Evolutionary conservation across 2,329 filamentous ascomycete species (phyloP), one percentile per base, ranked within the genome.

Genomic region (Phoma sp.): DNA sequence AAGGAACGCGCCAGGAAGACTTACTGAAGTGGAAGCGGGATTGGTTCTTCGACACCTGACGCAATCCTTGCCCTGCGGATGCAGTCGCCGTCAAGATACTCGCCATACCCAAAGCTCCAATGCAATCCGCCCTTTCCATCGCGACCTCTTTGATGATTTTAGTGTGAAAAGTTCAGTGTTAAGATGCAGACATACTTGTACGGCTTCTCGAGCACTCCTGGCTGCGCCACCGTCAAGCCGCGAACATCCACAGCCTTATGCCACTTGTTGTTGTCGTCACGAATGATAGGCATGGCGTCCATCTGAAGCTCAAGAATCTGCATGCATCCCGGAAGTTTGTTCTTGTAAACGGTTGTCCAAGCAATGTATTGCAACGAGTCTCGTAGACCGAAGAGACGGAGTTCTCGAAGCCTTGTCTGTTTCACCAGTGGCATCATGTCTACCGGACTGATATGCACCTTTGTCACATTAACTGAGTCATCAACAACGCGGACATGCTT

Each of bases 51-150:
- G 6, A 65, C 23, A 4, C 58, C 58, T 33, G 66, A 61, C 1
- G 66, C 57, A 14, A 70, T 65, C n/a, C 71, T 68, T 11, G 67
- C 69, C 41, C 67, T 70, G 14, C 67, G 62, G 39, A 73, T 73
- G 35, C 65, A 67, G 25, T 65, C 59, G 35, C 57, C 43, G 48
- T 74, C 71, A 3, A 74, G 66, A 36, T 74, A 74, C 40, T 74
- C 70, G n/a, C 70, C 70, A 24, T 60, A 64, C 1, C 71, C 71
- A 23, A 66, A 58, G 0, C 35, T 39, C 45, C 67, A 61, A 52
- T 74, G 65, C 5, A 74, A 49, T 3, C 63, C 42, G 2, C 70
- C 71, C 23, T 62, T 67, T 7, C 71, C 71, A 14, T 70, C 66
- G 1, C 60, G 36, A 7, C 71, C 71, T 41, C 67, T 71, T 49